Conservation (phyloP, 2,329 filamentous ascomycete species). For the Cordyceps farinosa region DNA sequence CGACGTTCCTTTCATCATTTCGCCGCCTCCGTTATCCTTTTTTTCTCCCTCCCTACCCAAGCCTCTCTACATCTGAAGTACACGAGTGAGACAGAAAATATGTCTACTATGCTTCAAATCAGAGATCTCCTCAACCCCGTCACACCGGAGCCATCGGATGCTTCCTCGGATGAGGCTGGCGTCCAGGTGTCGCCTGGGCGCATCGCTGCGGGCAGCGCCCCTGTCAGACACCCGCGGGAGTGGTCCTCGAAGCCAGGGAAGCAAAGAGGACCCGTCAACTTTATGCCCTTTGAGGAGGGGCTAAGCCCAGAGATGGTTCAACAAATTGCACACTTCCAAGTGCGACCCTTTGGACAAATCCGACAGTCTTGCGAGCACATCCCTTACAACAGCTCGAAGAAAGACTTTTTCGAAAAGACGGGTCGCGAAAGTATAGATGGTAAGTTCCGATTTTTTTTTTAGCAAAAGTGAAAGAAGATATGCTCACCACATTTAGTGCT, state of each 20-base stretch:
- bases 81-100: neutral
- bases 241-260: constrained; percentile 29
- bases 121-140: constrained; percentile 16
- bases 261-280: constrained; percentile 66
- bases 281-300: constrained; percentile 64
- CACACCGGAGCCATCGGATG: constrained; percentile 11
- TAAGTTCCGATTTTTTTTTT: constrained; percentile 35
- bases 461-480: constrained; percentile 5
- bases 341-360: constrained; percentile 64
- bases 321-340: constrained; percentile 59
- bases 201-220: neutral
- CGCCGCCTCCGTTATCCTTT: neutral
- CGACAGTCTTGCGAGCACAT: constrained; percentile 67
- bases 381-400: constrained; percentile 93
- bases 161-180: constrained; percentile 8
- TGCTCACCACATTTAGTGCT: constrained; percentile 55
- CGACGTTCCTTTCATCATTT: neutral
- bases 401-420: constrained; percentile 80
- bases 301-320: constrained; percentile 53
- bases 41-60: neutral
- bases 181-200: neutral
- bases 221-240: constrained; percentile 6
- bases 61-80: neutral
- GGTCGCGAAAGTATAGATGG: constrained; percentile 86
- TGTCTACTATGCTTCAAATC: constrained; percentile 14